These are phyloP conservation scores for Sabuloglossum arenarium DNA, from an alignment of 495 filamentous ascomycete species.

Conservation along the genomic window DNA sequence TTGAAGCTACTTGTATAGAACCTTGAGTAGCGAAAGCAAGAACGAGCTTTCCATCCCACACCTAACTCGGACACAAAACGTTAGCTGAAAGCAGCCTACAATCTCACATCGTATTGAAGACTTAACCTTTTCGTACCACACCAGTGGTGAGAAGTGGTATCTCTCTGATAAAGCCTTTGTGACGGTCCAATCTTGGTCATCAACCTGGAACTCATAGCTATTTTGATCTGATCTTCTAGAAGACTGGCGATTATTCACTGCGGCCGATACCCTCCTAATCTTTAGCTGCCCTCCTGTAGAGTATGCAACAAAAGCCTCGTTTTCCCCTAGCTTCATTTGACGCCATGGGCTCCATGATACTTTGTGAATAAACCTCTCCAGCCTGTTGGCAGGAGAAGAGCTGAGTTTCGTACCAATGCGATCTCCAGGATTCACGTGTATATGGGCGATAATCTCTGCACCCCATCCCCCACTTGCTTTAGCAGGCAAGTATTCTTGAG, in stretches of 20 bases:
- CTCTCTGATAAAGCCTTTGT: background rate
- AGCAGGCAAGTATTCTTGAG: slow-evolving; percentile 10
- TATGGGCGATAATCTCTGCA: slow-evolving; percentile 10
- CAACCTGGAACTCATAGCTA: background rate
- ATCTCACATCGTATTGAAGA: background rate
- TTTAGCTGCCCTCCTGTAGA: slow-evolving; percentile 12
- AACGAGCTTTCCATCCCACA: background rate
- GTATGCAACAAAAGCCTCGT: slow-evolving; percentile 18
- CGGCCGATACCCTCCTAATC: background rate
- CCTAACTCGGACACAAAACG: background rate
- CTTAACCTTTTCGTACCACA: background rate
- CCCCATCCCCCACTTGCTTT: slow-evolving; percentile 10
- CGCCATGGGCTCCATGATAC: slow-evolving; percentile 20
- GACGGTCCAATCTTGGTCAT: background rate
- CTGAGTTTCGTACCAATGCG: slow-evolving; percentile 7
- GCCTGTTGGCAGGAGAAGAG: background rate
- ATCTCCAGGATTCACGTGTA: slow-evolving; percentile 8
- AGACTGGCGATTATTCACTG: background rate
- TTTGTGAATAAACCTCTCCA: slow-evolving; percentile 13
- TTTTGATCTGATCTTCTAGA: background rate
- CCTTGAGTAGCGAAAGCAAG: background rate
- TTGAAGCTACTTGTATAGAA: background rate
- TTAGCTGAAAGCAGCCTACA: background rate
- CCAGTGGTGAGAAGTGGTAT: background rate
- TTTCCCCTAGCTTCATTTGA: slow-evolving; percentile 7